Evolutionary conservation across 2,329 filamentous ascomycete genomes (phyloP), one percentile per base, ranked within the genome.

Genomic region (Curvularia verruculosa): DNA sequence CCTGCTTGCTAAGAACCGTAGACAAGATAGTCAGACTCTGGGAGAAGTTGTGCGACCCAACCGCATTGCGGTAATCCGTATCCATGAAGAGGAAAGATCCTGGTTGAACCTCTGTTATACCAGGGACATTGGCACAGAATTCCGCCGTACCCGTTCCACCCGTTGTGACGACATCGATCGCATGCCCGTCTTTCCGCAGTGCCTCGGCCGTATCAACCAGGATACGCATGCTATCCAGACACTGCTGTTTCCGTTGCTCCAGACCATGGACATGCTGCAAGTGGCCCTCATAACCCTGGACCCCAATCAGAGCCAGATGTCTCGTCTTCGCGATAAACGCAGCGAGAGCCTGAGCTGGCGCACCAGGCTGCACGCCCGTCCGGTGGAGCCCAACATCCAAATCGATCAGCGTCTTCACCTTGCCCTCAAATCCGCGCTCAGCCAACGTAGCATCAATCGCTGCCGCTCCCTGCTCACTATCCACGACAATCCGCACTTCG

Each of bases 81-180:
- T 85, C 83, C 83, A 85, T 85, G 65, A 85, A 84, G 53, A 85
- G 78, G 56, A 85, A 85, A 0, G 80, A 83, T 0, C 83, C 83
- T 0, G 83, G 83, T 63, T 85, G 83, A 1, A 85, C 72, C 61
- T 85, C 83, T 1, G 82, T 85, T 0, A 85, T 76, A 0, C 82
- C 82, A 0, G 79, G 77, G 0, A 83, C 81, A 0, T 71, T 77
- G 1, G 78, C 82, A 52, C 82, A 84, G 61, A 85, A 84, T 58
- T 84, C 82, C 2, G 78, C 81, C 1, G 82, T 84, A 7, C 82
- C 82, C 0, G 82, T 84, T 0, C 82, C 82, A 1, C 82, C 82
- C 0, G 80, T 82, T 0, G 82, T 84, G 3, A 84, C 82, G 0
- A 84, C 81, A 3, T 78, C 65, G 24, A 84, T 82, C 10, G 73